Evolutionary conservation across 441 rosid genomes (phyloP).

Genomic region (Raphanus hybrid): DNA sequence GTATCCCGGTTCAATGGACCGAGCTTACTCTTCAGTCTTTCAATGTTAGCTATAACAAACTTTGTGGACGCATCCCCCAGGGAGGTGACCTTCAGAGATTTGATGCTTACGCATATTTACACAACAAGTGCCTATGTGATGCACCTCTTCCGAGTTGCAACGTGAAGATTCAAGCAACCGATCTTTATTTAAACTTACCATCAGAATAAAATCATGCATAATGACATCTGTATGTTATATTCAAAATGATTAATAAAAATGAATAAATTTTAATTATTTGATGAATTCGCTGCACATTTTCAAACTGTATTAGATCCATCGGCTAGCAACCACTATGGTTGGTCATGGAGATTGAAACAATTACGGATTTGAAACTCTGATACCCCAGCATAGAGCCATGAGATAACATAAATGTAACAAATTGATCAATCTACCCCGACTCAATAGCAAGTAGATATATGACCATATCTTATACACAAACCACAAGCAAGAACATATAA

Average conservation of each 20-base stretch:
- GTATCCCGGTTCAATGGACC: conserved; percentile 52
- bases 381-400: neutral
- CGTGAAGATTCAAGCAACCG: conserved; percentile 24
- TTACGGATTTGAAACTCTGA: too few relatives aligned
- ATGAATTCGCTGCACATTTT: too few relatives aligned
- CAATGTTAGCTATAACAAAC: conserved; percentile 63
- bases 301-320: too few relatives aligned
- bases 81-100: conserved; percentile 56
- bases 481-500: neutral
- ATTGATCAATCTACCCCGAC: neutral
- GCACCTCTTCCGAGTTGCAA: conserved; percentile 56
- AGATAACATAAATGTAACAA: neutral
- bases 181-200: neutral
- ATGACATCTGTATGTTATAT: neutral
- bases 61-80: conserved; percentile 62
- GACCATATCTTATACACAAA: neutral
- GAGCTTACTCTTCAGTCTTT: conserved; percentile 38
- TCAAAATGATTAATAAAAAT: neutral
- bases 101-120: conserved; percentile 42
- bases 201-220: neutral
- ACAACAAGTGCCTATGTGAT: conserved; percentile 68
- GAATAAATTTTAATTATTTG: too few relatives aligned
- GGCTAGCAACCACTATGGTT: too few relatives aligned
- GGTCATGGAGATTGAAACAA: too few relatives aligned
- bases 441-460: neutral